phyloP scores from a whole-genome alignment of 306 rosid species.

The Rosa lucieae region DNA sequence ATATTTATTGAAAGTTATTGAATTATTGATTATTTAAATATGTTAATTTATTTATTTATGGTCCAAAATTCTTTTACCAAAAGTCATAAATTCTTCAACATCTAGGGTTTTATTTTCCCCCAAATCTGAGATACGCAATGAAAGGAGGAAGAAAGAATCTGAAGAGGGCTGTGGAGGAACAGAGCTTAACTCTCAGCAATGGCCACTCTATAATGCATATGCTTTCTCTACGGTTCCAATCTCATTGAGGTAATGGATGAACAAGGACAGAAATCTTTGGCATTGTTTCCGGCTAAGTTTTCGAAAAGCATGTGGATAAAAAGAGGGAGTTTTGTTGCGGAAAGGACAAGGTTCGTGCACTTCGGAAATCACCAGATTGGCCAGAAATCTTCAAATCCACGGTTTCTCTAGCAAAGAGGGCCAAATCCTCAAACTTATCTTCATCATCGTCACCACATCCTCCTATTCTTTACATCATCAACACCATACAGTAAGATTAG shows the following conservation, averaged over 20 bases:
- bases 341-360: constrained; percentile 67
- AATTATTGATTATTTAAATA: too few species aligned
- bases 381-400: too few species aligned
- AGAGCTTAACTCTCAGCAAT: constrained; percentile 47
- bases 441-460: too few species aligned
- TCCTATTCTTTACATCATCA: too few species aligned
- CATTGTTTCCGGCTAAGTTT: constrained; percentile 89
- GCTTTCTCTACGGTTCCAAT: constrained; percentile 78
- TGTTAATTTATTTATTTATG: too few species aligned
- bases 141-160: constrained; percentile 92
- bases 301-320: constrained; percentile 93
- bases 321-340: constrained; percentile 87
- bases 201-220: constrained; percentile 70
- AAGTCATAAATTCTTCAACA: too few species aligned
- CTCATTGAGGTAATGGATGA: constrained; percentile 94
- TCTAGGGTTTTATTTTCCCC: constrained; percentile 8
- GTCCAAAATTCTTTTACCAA: too few species aligned
- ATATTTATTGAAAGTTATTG: too few species aligned
- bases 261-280: constrained; percentile 59
- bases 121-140: constrained; percentile 34
- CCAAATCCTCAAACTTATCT: too few species aligned
- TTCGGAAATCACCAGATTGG: constrained; percentile 73
- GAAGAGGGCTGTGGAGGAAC: constrained; percentile 62
- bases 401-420: too few species aligned
- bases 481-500: too few species aligned